These are phyloP conservation scores for Colletotrichum sp. DNA, from an alignment of 2,329 filamentous ascomycete species.

Conservation along the genomic window DNA sequence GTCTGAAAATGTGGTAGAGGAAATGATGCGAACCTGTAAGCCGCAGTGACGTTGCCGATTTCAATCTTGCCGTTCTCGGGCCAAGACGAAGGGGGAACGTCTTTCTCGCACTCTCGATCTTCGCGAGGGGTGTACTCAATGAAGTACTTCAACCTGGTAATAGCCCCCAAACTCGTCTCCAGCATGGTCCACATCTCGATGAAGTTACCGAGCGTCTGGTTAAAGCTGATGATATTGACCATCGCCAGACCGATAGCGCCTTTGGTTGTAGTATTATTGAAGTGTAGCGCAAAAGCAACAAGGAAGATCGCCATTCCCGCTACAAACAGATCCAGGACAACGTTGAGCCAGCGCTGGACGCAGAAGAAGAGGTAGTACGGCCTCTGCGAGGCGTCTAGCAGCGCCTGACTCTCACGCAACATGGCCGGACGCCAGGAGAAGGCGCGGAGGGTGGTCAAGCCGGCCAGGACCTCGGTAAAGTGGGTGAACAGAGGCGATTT, in stretches of 20 bases:
- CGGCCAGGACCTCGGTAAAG: constrained; percentile 52
- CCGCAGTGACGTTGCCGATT: constrained; percentile 28
- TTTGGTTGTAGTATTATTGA: constrained; percentile 24
- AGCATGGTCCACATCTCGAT: constrained; percentile 39
- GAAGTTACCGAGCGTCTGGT: constrained; percentile 32
- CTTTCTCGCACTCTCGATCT: constrained; percentile 17
- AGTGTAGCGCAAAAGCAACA: constrained; percentile 47
- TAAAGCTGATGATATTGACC: constrained; percentile 28
- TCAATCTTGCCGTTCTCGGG: constrained; percentile 28
- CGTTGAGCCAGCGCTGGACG: constrained; percentile 52
- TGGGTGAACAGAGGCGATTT: constrained; percentile 54
- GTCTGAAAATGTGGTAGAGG: not conserved
- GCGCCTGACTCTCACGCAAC: constrained; percentile 35
- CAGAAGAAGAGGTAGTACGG: constrained; percentile 54
- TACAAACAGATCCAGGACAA: constrained; percentile 54
- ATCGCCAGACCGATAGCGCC: constrained; percentile 35
- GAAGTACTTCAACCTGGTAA: constrained; percentile 35
- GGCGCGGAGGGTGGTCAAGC: constrained; percentile 52
- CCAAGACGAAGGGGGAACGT: constrained; percentile 26
- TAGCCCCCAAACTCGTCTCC: constrained; percentile 39
- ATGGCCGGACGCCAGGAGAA: constrained; percentile 50
- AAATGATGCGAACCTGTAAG: constrained; percentile 23
- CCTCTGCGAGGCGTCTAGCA: constrained; percentile 48
- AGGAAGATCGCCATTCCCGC: constrained; percentile 51
- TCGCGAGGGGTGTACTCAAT: constrained; percentile 28